phyloP scores from a whole-genome alignment of 2,329 filamentous ascomycete species.

The Cladosporium sp. region DNA sequence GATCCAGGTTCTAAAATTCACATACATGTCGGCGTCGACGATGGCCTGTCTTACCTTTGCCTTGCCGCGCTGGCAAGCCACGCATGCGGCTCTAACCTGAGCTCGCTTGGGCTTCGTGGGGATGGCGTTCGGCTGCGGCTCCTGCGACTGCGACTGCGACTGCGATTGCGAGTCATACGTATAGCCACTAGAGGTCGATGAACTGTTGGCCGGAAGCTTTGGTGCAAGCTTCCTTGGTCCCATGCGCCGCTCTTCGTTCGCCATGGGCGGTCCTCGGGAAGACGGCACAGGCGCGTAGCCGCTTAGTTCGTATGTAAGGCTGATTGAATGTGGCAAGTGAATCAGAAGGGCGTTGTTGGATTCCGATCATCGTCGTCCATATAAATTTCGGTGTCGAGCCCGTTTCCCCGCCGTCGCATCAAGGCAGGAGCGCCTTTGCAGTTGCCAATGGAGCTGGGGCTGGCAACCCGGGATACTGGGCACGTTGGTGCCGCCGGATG shows the following conservation, averaged over 20 bases:
- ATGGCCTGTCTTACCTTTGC: slow-evolving; percentile 4
- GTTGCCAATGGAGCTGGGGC: neutral
- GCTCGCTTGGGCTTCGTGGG: slow-evolving; percentile 7
- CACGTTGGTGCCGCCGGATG: neutral
- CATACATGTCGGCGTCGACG: neutral
- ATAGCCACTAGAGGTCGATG: neutral
- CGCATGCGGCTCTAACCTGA: slow-evolving; percentile 8
- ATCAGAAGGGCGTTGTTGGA: neutral
- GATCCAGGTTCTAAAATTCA: neutral
- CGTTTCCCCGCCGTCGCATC: neutral
- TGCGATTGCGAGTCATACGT: neutral
- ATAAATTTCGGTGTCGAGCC: neutral
- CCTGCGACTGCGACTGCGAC: neutral
- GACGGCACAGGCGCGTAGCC: neutral
- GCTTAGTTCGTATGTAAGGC: neutral
- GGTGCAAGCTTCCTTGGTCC: slow-evolving; percentile 11
- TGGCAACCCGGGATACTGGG: neutral
- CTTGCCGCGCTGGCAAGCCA: slow-evolving; percentile 10
- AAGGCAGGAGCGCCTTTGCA: neutral
- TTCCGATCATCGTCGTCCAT: slow-evolving; percentile 4
- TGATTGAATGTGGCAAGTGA: neutral
- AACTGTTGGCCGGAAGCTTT: slow-evolving; percentile 7
- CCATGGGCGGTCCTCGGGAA: neutral
- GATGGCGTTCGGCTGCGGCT: neutral
- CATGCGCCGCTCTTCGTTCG: slow-evolving; percentile 7